Percentiles rank a stretch among this genome's conserved stretches.
phyloP scores from a whole-genome alignment of 2,329 filamentous ascomycete genomes.

The Shiraia sp. region DNA sequence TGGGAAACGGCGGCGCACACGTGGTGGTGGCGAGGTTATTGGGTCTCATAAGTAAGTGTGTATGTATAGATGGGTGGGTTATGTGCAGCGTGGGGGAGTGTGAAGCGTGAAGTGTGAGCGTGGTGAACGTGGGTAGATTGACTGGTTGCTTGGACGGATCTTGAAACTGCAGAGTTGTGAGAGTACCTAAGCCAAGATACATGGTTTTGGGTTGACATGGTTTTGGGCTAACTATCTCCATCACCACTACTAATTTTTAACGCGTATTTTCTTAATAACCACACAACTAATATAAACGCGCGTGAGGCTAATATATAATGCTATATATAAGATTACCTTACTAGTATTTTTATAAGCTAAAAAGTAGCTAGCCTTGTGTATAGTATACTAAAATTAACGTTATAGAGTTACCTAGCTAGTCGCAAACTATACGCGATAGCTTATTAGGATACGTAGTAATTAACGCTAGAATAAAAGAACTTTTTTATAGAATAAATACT shows the following conservation, averaged over 20 bases:
- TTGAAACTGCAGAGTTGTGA: no score
- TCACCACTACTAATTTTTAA: background rate
- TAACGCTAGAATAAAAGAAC: slow-evolving; percentile 15
- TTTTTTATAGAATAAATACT: slow-evolving; percentile 21
- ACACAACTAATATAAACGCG: slow-evolving; percentile 7
- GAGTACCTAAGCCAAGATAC: no score
- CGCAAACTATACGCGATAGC: slow-evolving; percentile 1
- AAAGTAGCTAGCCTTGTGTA: slow-evolving; percentile 3
- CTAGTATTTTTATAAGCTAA: slow-evolving; percentile 13
- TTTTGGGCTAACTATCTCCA: slow-evolving; percentile 5
- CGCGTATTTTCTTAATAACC: slow-evolving; percentile 1
- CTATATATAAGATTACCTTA: slow-evolving; percentile 11
- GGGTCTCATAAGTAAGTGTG: no score
- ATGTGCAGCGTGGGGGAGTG: no score
- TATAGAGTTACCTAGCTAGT: slow-evolving; percentile 4
- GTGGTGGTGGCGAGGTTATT: no score
- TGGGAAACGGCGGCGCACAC: no score
- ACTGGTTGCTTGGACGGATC: no score
- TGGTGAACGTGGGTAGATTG: no score
- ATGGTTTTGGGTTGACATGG: no score
- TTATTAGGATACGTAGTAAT: slow-evolving; percentile 13
- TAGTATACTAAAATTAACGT: slow-evolving; percentile 3
- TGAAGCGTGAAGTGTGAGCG: no score
- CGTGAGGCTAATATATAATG: slow-evolving; percentile 8
- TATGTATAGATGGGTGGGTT: no score